phyloP scores from a whole-genome alignment of 2,329 filamentous ascomycete species.

The Purpureocillium takamizusanense region DNA sequence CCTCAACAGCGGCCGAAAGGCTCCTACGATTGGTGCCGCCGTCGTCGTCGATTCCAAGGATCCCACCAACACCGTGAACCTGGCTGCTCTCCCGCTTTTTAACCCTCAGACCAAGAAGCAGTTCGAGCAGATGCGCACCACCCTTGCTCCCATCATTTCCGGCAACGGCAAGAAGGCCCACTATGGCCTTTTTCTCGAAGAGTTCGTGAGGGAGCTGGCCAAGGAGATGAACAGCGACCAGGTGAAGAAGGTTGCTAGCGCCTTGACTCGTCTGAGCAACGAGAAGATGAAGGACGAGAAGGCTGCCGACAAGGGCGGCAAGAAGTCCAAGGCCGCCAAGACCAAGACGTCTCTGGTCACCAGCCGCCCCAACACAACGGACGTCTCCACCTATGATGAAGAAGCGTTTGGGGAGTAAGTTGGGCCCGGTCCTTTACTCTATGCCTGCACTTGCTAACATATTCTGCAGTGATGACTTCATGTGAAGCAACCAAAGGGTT shows the following conservation, averaged over 20 bases:
- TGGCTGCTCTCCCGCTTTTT: constrained; percentile 74
- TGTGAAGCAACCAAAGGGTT: constrained; percentile 41
- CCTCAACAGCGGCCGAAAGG: constrained; percentile 56
- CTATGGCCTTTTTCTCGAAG: constrained; percentile 82
- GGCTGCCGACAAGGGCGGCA: constrained; percentile 81
- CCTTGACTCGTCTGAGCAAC: constrained; percentile 82
- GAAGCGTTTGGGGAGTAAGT: constrained; percentile 77
- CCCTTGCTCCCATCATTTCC: constrained; percentile 68
- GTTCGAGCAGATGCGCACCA: constrained; percentile 71
- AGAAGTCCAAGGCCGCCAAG: constrained; percentile 96
- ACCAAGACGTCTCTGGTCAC: constrained; percentile 80
- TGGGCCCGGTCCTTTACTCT: background rate
- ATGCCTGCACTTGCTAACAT: background rate
- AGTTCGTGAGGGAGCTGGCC: constrained; percentile 78
- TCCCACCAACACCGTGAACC: constrained; percentile 71
- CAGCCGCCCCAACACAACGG: constrained; percentile 49
- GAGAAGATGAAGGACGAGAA: constrained; percentile 99
- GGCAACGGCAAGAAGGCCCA: constrained; percentile 78
- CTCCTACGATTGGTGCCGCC: constrained; percentile 52
- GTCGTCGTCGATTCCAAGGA: constrained; percentile 65
- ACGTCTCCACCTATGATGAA: constrained; percentile 73
- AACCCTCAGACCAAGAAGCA: constrained; percentile 81
- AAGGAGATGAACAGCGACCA: constrained; percentile 86
- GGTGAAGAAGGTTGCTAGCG: constrained; percentile 91
- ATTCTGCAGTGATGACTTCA: constrained; percentile 56